A percentile compares a stretch with the other conserved stretches of the same genome.
Conservation (phyloP, 306 rosid genomes). For the Quercus cerris region DNA sequence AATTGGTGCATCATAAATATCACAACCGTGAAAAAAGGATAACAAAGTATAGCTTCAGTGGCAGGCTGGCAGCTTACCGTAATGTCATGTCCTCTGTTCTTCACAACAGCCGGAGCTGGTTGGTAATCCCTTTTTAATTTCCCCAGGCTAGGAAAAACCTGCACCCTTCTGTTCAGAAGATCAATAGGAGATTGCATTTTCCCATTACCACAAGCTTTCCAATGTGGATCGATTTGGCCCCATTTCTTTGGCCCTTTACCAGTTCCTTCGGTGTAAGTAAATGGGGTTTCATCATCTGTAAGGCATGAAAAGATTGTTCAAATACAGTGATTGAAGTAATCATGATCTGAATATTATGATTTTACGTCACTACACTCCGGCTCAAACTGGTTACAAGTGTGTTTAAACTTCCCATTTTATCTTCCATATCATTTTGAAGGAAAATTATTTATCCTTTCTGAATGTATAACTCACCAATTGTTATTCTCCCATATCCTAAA, state of each 20-base stretch:
- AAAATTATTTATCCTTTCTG: too few species aligned
- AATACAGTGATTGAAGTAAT: too few species aligned
- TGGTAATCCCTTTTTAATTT: constrained; percentile 47
- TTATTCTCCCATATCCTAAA: too few species aligned
- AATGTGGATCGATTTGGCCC: constrained; percentile 54
- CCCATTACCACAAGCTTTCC: constrained; percentile 64
- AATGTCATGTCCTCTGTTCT: constrained; percentile 69
- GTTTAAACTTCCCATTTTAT: too few species aligned
- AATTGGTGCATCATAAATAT: neutral
- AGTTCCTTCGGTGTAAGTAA: constrained; percentile 40
- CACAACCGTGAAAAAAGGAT: neutral
- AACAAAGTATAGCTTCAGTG: neutral
- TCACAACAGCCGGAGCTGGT: constrained; percentile 55
- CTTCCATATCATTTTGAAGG: too few species aligned
- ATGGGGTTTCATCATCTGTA: constrained; percentile 43
- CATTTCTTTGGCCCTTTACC: constrained; percentile 67
- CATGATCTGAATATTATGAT: too few species aligned
- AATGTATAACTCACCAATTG: too few species aligned
- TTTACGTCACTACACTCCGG: too few species aligned
- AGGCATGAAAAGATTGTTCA: neutral
- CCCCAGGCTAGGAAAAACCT: constrained; percentile 40
- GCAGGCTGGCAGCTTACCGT: constrained; percentile 33
- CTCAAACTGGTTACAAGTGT: too few species aligned
- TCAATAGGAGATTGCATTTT: constrained; percentile 81
- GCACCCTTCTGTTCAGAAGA: constrained; percentile 35